Evolutionary conservation across 257 asterid genomes (phyloP).

Genomic region (Solanum pinnatisectum): DNA sequence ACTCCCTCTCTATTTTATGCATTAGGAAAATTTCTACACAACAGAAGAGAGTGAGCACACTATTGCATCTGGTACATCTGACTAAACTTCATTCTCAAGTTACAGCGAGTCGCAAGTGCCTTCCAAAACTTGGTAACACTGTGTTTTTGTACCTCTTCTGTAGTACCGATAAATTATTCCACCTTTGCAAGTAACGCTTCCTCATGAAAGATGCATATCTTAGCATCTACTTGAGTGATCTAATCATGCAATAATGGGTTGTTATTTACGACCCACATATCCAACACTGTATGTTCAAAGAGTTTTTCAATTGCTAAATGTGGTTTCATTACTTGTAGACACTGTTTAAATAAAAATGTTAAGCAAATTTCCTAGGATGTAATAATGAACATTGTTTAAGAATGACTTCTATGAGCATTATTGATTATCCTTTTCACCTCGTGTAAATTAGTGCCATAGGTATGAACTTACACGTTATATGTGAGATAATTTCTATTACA

Average conservation of each 20-base stretch:
- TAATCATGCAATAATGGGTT: not conserved
- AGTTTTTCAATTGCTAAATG: not conserved
- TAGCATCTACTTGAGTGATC: not conserved
- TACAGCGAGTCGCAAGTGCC: not conserved
- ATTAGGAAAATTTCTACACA: conserved; percentile 90
- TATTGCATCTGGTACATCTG: conserved; percentile 39
- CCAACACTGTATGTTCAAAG: not conserved
- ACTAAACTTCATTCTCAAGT: not conserved
- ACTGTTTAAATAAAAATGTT: not conserved
- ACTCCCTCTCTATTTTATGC: conserved; percentile 71
- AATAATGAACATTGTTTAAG: not conserved
- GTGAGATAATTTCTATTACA: too few relatives aligned
- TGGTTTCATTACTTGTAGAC: not conserved
- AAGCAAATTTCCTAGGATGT: not conserved
- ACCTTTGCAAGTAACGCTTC: not conserved
- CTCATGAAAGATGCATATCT: not conserved
- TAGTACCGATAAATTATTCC: not conserved
- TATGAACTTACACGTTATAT: too few relatives aligned
- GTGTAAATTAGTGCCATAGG: too few relatives aligned
- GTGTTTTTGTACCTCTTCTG: not conserved
- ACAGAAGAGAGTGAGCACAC: conserved; percentile 42
- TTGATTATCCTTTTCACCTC: too few relatives aligned
- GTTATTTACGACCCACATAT: too few relatives aligned
- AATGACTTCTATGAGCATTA: too few relatives aligned
- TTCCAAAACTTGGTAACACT: not conserved